Conservation (phyloP, 2,329 filamentous ascomycete species). For the Xylaria sp. region DNA sequence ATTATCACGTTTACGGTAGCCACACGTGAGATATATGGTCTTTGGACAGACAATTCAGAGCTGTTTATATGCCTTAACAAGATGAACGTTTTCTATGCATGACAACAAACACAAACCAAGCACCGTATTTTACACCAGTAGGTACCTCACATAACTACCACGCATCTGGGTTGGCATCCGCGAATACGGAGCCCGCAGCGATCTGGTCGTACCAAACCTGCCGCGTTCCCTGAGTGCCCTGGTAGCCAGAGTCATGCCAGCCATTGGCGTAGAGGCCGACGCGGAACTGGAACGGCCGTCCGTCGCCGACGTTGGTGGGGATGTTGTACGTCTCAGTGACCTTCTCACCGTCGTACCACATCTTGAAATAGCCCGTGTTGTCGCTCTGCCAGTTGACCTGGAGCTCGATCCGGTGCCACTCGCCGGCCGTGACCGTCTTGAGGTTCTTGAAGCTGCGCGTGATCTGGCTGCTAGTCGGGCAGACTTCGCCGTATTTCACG, state of each 20-base stretch:
- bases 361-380: conserved; percentile 55
- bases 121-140: background rate
- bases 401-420: conserved; percentile 59
- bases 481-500: conserved; percentile 54
- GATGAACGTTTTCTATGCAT: background rate
- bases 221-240: conserved; percentile 47
- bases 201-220: conserved; percentile 64
- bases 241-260: conserved; percentile 56
- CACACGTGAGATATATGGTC: background rate
- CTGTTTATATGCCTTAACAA: background rate
- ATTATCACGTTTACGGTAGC: background rate
- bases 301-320: conserved; percentile 58
- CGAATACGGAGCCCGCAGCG: conserved; percentile 54
- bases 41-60: background rate
- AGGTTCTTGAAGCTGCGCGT: conserved; percentile 50
- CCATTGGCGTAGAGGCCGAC: conserved; percentile 62
- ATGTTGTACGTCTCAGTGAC: conserved; percentile 54
- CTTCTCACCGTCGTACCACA: conserved; percentile 60
- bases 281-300: conserved; percentile 56
- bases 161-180: conserved; percentile 52
- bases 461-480: conserved; percentile 47
- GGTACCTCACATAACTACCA: conserved; percentile 25
- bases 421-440: conserved; percentile 54
- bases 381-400: conserved; percentile 59
- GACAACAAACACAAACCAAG: background rate